Base-by-base conservation (phyloP, 1,284 basidiomycete genomes). In the Cutaneotrichosporon sp. region DNA sequence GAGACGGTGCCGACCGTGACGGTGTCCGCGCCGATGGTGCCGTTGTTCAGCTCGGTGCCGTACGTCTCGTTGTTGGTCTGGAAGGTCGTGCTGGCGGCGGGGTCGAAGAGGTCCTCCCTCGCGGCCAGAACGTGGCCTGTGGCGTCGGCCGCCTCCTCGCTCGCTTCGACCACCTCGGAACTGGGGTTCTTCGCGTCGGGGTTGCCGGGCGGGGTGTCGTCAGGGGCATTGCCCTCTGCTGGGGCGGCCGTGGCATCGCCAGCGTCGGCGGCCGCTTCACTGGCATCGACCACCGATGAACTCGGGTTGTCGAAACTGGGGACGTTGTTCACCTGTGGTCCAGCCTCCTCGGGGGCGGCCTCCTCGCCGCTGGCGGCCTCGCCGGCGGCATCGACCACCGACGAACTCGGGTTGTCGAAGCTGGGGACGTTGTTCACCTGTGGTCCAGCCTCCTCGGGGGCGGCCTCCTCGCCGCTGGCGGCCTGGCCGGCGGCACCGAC, bases 21-120 rank as follows among this genome's bases (percentile, higher is more conserved):
- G 13, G 51, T 53, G 34, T 53, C 51, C 14, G 51, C 51, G n/a
- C 22, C 33, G 34, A 53, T 53, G 11, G 33, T 53, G 1, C 33
- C 51, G 20, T 53, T 33, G 16, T 20, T 34, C 6, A 38, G 20
- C 20, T 14, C 13, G 16, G 31, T 5, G 18, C n/a, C 29, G 20
- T 22, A 22, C 6, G 51, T 24, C 51, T 25, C 18, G 16, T 53
- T 53, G 22, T 16, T 34, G 1, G 34, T 38, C 34, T 53, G 29
- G 24, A 38, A 53, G 33, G 51, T 53, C 13, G 11, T 38, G 20
- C 33, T 38, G 10, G 13, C 6, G 20, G 20, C 14, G 9, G 33
- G n/a, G 51, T 53, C 22, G 51, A 24, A 53, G 5, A 53, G 18
- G 18, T n/a, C 38, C 18, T 42, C 4, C n/a, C 18, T 42, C 16